Base-by-base conservation (phyloP, 352 stramenopile species). In the Pythium guiyangense region DNA sequence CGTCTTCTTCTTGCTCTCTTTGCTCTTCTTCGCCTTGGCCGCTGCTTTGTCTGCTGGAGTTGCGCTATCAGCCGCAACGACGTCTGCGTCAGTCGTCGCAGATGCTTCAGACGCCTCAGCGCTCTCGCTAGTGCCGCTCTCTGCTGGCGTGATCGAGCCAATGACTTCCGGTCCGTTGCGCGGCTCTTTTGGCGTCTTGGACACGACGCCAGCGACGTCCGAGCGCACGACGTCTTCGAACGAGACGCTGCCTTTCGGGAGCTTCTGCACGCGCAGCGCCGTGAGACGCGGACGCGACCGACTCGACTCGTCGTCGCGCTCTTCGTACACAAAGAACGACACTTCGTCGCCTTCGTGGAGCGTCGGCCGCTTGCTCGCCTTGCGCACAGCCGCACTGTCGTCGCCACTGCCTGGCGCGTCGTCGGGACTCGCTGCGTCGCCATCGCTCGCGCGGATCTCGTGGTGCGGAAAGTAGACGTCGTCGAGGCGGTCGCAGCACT, bases 281-380 rank as follows among this genome's bases (percentile, higher is more conserved):
- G 74, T 91, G 34, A 91, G 54, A 10, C 73, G 77, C 15, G 62
- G 62, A 9, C 62, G 59, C 1, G 70, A 73, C 31, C 64, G 64
- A 26, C 57, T 43, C 0, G 67, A 73, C 0, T 81, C 67, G 22
- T 77, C 70, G 25, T 86, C 79, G 20, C 77, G 68, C 35, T 90
- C 83, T 55, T 88, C 78, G 37, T 86, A 81, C 22, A 92, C 76
- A 42, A 77, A 90, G 63, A 92, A 92, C 46, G 83, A 90, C 0
- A 92, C 81, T 52, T 89, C 74, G 56, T 90, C 81, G 17, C 81
- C 77, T 29, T 90, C 77, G 8, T 73, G 75, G 11, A 92, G 40
- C 14, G 37, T 15, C 17, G 34, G 48, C 44, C 58, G 59, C 26
- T 53, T 65, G 31, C 4, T 45, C 37, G 10, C 45, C 35, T 17